phyloP scores from a whole-genome alignment of 768 basidiomycete genomes.

The Cyathus striatus region DNA sequence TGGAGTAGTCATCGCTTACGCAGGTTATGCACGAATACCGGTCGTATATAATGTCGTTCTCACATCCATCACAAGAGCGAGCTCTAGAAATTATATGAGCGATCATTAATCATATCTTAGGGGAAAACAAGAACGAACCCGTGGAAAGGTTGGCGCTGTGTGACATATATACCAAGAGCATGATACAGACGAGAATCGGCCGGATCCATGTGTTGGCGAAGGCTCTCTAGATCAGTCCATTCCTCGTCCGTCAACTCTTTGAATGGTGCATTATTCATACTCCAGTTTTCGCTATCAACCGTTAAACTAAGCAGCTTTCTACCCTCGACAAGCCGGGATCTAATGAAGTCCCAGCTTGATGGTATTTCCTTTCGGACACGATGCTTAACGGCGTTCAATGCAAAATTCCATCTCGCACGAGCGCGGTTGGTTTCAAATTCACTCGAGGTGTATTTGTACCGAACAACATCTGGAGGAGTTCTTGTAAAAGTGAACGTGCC shows the following conservation, averaged over 20 bases:
- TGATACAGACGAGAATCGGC: too few relatives aligned
- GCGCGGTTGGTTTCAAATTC: constrained; percentile 22
- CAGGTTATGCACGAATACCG: constrained; percentile 26
- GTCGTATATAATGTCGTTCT: constrained; percentile 23
- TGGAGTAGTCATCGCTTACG: constrained; percentile 24
- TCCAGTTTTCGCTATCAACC: too few relatives aligned
- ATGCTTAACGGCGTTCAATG: constrained; percentile 22
- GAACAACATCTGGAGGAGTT: constrained; percentile 22
- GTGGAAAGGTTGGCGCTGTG: too few relatives aligned
- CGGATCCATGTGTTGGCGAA: too few relatives aligned
- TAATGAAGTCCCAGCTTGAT: constrained; percentile 26
- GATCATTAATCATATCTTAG: not conserved
- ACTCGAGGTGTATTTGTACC: constrained; percentile 20
- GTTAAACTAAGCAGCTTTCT: constrained; percentile 25
- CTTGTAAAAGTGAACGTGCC: constrained; percentile 18
- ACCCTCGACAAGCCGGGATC: constrained; percentile 21
- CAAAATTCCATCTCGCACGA: constrained; percentile 28
- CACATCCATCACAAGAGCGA: constrained; percentile 26
- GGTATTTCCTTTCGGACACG: constrained; percentile 21
- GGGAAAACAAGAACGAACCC: constrained; percentile 8
- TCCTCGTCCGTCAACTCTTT: too few relatives aligned
- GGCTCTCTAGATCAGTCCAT: too few relatives aligned
- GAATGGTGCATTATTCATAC: too few relatives aligned
- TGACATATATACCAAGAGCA: too few relatives aligned
- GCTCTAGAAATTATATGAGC: not conserved